phyloP scores from a whole-genome alignment of 2,329 filamentous ascomycete genomes.

The Penicillium sp. region DNA sequence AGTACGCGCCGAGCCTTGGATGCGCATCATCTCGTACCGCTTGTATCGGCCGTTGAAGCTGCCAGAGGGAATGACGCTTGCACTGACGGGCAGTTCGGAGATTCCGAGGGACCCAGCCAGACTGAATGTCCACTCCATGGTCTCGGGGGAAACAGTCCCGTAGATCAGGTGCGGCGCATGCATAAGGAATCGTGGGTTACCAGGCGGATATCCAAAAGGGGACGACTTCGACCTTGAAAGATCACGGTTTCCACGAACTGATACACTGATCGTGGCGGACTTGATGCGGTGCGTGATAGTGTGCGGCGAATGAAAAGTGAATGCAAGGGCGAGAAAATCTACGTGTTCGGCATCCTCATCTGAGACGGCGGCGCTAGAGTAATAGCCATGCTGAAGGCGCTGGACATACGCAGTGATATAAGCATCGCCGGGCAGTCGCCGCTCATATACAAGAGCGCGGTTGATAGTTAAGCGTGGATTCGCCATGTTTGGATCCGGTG shows the following conservation, averaged over 20 bases:
- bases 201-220: constrained; percentile 15
- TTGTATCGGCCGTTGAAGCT: constrained; percentile 44
- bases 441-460: constrained; percentile 50
- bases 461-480: constrained; percentile 40
- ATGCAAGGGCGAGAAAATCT: constrained; percentile 50
- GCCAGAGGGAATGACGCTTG: constrained; percentile 44
- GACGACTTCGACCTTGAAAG: not conserved
- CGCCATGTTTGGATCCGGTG: constrained; percentile 36
- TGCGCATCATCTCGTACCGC: constrained; percentile 51
- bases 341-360: constrained; percentile 44
- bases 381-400: constrained; percentile 51
- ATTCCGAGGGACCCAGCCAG: constrained; percentile 48
- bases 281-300: constrained; percentile 48
- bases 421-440: constrained; percentile 47
- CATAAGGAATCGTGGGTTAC: constrained; percentile 46
- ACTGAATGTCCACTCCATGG: constrained; percentile 50
- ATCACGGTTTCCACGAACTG: constrained; percentile 17
- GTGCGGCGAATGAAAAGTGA: constrained; percentile 50
- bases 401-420: constrained; percentile 52
- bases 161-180: constrained; percentile 53
- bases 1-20: constrained; percentile 48
- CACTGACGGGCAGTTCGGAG: constrained; percentile 44
- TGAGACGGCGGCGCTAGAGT: constrained; percentile 44
- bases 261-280: constrained; percentile 46
- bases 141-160: constrained; percentile 48